Base-by-base conservation (phyloP, 768 basidiomycete species). In the Leccinellum rugosiceps region DNA sequence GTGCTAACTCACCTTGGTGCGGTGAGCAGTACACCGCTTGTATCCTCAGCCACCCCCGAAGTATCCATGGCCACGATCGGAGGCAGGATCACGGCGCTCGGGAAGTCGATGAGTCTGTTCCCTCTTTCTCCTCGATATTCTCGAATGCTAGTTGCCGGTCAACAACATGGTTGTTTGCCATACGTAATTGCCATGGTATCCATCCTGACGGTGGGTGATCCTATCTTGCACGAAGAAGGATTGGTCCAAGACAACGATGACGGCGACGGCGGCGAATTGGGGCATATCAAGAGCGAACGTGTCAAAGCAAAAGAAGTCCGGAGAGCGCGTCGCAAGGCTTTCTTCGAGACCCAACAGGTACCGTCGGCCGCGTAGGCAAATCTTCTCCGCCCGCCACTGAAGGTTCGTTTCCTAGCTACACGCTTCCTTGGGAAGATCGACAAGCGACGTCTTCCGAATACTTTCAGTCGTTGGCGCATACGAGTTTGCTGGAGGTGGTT, bases 391-490 rank as follows among this genome's bases (percentile, higher is more conserved):
- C 17, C 25, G 50, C 35, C 52, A 26, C 59, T 61, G 4, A 63
- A 31, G 19, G 34, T 28, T 46, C 13, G 2, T 38, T 46, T 25
- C 53, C 14, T 62, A 96, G 93, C 74, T 76, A 23, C 94, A 97
- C 72, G 78, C 86, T 4, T 83, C 87, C 2, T 78, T 98, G 31
- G 97, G 97, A 11, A 82, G 82, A 52, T 85, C 80, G 21, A 80
- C 79, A 6, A 97, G 94, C 69, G 97, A 99, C 66, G 72, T 93
- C 30, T 91, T 98, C 75, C 87, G 88, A 63, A 74, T 88, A 32
- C 78, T 99, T 9, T 94, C 95, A 14, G 93, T 96, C n/a, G 86
- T 97, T 17, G 97, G 97, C 0, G 97, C 96, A 3, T 98, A 94
- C 70, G 95, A 97, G 69, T 96, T 89, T 70, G 89, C 90, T 21